These are phyloP conservation scores for Trichosporon faecale DNA, from an alignment of 1,284 basidiomycete genomes.

Conservation along the genomic window DNA sequence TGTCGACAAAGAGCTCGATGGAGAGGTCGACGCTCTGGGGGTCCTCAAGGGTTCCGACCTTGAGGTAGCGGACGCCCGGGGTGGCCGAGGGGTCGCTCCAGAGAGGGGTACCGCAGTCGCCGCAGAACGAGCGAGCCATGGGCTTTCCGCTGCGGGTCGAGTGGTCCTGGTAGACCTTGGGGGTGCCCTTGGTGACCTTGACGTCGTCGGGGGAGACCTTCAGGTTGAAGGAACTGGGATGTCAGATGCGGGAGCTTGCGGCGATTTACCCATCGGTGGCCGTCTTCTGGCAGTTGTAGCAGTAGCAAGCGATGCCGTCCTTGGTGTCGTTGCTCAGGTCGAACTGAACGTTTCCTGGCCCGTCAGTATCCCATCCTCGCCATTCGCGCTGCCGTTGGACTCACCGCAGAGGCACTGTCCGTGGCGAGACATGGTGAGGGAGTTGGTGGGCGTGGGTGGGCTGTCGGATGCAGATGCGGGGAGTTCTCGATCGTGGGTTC, in stretches of 20 bases:
- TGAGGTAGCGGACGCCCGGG: slow-evolving; percentile 16
- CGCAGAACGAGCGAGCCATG: slow-evolving; percentile 22
- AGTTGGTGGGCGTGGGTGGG: background rate
- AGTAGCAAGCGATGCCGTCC: slow-evolving; percentile 17
- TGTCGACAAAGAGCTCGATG: background rate
- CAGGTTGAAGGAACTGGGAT: slow-evolving; percentile 21
- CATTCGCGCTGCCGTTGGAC: background rate
- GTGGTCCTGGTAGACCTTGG: slow-evolving; percentile 16
- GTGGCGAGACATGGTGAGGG: slow-evolving; percentile 4
- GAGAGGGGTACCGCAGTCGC: slow-evolving; percentile 19
- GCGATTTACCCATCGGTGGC: slow-evolving; percentile 12
- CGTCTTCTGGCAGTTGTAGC: slow-evolving; percentile 16
- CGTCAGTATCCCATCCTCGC: background rate
- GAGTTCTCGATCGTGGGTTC: background rate
- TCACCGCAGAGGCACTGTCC: slow-evolving; percentile 3
- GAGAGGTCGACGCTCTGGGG: background rate
- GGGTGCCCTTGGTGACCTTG: slow-evolving; percentile 19
- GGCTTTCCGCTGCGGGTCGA: slow-evolving; percentile 16
- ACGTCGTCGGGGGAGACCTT: slow-evolving; percentile 7
- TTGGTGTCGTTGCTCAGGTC: slow-evolving; percentile 13
- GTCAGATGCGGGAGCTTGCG: background rate
- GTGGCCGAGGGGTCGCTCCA: slow-evolving; percentile 18
- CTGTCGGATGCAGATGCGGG: slow-evolving; percentile 1
- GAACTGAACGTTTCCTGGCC: slow-evolving; percentile 14
- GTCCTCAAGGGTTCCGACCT: slow-evolving; percentile 11